A percentile compares a stretch with the other conserved stretches of the same genome.
Evolutionary conservation across 2,329 filamentous ascomycete genomes (phyloP).

Genomic region (Pseudocercospora eumusae): DNA sequence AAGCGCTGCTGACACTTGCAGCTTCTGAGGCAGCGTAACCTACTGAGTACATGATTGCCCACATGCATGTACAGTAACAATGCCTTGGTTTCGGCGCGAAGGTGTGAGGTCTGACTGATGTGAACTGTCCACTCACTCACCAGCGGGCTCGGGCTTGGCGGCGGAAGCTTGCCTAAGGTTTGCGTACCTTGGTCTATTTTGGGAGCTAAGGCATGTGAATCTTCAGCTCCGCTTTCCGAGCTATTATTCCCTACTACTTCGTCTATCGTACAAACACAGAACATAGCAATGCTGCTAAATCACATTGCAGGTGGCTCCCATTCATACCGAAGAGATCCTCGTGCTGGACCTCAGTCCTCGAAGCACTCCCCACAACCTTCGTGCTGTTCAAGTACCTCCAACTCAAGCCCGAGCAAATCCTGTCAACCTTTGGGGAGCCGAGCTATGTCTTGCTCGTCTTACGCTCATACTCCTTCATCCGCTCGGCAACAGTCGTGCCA

Average conservation of each 20-base stretch:
- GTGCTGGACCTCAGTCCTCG: neutral
- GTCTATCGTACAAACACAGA: constrained; percentile 2
- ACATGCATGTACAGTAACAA: constrained; percentile 2
- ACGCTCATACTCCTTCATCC: constrained; percentile 38
- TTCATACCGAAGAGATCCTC: neutral
- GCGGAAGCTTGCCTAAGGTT: neutral
- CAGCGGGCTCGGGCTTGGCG: neutral
- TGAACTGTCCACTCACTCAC: neutral
- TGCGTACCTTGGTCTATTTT: neutral
- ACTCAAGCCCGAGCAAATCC: constrained; percentile 6
- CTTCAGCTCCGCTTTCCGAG: neutral
- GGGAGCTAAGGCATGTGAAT: neutral
- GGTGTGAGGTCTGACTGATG: neutral
- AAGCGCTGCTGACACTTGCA: constrained; percentile 2
- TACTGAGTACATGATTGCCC: neutral
- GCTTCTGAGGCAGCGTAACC: constrained; percentile 2
- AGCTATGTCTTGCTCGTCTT: constrained; percentile 11
- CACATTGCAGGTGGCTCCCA: neutral
- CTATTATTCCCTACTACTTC: neutral
- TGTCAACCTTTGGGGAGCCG: constrained; percentile 2
- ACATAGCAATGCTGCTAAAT: neutral
- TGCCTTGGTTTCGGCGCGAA: constrained; percentile 9
- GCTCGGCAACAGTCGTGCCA: constrained; percentile 44
- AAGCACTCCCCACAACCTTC: neutral
- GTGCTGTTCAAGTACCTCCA: constrained; percentile 1